A percentile compares a stretch with the other conserved stretches of the same genome.
These are phyloP conservation scores for Acacia pycnantha DNA, from an alignment of 331 rosid species.

Conservation along the genomic window DNA sequence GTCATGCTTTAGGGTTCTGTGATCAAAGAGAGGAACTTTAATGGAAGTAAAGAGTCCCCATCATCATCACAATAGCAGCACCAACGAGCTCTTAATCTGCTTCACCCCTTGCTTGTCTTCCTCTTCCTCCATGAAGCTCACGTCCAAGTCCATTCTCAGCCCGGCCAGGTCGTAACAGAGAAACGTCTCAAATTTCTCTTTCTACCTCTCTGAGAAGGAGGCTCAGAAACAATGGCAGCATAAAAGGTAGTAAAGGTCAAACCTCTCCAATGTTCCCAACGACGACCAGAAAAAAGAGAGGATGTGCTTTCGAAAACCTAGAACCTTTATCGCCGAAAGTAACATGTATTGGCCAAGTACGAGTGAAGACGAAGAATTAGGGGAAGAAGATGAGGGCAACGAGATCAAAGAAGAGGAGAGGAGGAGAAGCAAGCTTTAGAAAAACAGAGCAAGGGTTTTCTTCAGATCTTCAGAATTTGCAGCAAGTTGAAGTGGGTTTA, in stretches of 20 bases:
- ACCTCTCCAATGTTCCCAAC: constrained; percentile 70
- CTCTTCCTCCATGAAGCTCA: constrained; percentile 60
- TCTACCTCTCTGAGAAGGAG: constrained; percentile 64
- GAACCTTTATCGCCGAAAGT: constrained; percentile 76
- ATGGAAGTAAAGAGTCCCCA: constrained; percentile 53
- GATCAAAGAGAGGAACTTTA: background rate
- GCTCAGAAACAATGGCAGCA: constrained; percentile 56
- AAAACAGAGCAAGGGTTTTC: constrained; percentile 30
- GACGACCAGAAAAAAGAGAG: constrained; percentile 41
- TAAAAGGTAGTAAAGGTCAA: constrained; percentile 53
- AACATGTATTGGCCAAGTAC: constrained; percentile 82
- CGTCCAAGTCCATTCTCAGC: constrained; percentile 62
- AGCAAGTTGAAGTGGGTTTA: constrained; percentile 42
- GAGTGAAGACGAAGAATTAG: constrained; percentile 91
- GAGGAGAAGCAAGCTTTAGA: constrained; percentile 68
- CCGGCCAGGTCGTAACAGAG: constrained; percentile 54
- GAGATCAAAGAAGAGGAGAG: constrained; percentile 57
- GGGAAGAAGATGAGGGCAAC: constrained; percentile 78
- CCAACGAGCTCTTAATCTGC: constrained; percentile 64
- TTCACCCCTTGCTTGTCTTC: constrained; percentile 62
- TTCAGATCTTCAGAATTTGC: constrained; percentile 44
- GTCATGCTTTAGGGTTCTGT: constrained; percentile 14
- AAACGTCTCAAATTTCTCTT: constrained; percentile 54
- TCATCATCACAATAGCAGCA: constrained; percentile 30
- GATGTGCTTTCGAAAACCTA: constrained; percentile 54